Conservation (phyloP, 805 yeast genomes). For the Saturnispora kantuleensis region DNA sequence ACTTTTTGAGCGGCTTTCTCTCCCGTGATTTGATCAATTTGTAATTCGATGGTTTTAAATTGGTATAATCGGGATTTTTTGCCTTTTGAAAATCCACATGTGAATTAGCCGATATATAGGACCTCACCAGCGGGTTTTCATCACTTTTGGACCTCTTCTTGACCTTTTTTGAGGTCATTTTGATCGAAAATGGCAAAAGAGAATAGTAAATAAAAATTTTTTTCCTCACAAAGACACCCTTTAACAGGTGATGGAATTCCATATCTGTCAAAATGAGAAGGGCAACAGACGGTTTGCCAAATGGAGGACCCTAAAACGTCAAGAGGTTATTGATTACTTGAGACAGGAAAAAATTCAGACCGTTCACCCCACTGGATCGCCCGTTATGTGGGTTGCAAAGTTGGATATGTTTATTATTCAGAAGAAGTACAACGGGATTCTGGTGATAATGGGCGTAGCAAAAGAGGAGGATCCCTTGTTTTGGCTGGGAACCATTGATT, state of each 20-base stretch:
- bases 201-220: background rate
- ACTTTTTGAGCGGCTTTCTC: background rate
- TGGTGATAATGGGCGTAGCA: conserved; percentile 77
- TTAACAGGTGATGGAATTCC: too few relatives aligned
- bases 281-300: too few relatives aligned
- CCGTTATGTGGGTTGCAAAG: too few relatives aligned
- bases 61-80: conserved; percentile 39
- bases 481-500: conserved; percentile 74
- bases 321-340: too few relatives aligned
- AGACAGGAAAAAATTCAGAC: too few relatives aligned
- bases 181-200: too few relatives aligned
- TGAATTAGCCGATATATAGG: conserved; percentile 29
- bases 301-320: too few relatives aligned
- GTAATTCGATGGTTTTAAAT: conserved; percentile 40
- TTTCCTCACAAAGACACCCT: too few relatives aligned
- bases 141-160: background rate
- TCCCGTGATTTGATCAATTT: conserved; percentile 23
- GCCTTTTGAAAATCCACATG: conserved; percentile 60
- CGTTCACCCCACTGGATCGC: background rate
- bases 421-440: conserved; percentile 85
- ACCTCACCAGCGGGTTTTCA: background rate
- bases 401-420: conserved; percentile 43
- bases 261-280: too few relatives aligned
- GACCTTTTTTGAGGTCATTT: background rate
- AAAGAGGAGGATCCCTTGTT: conserved; percentile 59